Conservation (phyloP, 2,329 filamentous ascomycete species). For the Teratosphaeria pseudoeucalypti region DNA sequence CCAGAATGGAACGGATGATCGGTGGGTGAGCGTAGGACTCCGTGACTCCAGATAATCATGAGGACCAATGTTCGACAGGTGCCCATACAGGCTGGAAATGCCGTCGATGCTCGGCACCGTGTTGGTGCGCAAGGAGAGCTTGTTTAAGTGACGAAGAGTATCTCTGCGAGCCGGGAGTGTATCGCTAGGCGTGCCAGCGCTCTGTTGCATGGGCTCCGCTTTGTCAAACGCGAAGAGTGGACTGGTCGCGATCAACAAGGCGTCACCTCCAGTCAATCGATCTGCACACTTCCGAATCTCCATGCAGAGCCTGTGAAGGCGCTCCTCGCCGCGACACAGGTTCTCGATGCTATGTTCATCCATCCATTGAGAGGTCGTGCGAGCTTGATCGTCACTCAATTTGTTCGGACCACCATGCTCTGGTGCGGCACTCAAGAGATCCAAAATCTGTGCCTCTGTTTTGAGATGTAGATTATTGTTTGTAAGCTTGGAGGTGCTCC, state of each 20-base stretch:
- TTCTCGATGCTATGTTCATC: conserved; percentile 75
- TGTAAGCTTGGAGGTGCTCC: conserved; percentile 35
- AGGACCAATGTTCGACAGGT: conserved; percentile 22
- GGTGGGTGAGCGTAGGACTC: conserved; percentile 60
- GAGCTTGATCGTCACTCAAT: conserved; percentile 87
- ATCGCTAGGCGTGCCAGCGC: not conserved
- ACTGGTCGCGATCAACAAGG: conserved; percentile 85
- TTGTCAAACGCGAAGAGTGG: conserved; percentile 66
- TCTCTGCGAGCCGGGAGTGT: conserved; percentile 6
- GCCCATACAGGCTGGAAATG: conserved; percentile 16
- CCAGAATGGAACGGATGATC: conserved; percentile 76
- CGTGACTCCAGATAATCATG: conserved; percentile 60
- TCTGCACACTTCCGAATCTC: conserved; percentile 80
- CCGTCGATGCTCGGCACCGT: conserved; percentile 14
- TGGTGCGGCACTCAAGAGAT: conserved; percentile 70
- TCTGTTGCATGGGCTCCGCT: not conserved
- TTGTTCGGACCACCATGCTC: conserved; percentile 90
- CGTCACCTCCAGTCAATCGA: conserved; percentile 74
- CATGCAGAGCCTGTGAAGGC: conserved; percentile 86
- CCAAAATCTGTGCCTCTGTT: conserved; percentile 74
- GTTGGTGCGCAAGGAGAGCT: conserved; percentile 13
- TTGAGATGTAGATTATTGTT: conserved; percentile 58
- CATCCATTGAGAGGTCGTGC: conserved; percentile 74
- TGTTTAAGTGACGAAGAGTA: conserved; percentile 5
- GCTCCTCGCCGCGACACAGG: conserved; percentile 87